Base-by-base conservation (phyloP, 495 filamentous ascomycete genomes). In the Daldinia vernicosa region DNA sequence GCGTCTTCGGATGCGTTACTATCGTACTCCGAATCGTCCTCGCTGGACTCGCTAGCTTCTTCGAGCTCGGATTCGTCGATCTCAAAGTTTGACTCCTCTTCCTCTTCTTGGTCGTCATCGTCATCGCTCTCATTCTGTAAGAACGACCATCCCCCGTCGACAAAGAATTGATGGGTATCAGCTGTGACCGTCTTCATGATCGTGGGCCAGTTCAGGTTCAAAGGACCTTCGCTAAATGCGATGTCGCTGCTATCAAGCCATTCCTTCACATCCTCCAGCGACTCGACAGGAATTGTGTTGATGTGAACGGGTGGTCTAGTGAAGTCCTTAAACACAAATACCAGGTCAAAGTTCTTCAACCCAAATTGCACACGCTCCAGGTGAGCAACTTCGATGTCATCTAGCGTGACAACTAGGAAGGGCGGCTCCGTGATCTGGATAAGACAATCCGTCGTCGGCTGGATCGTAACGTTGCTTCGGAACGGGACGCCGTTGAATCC, bases 181-280 rank as follows among this genome's bases (percentile, higher is more conserved):
- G 91, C 89, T 33, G 90, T 93, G 17, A 99, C 94, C 0, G 96
- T 99, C 84, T 99, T 99, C 94, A 99, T 99, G 77, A 99, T 99
- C 22, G 93, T 97, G 7, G 91, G 89, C 96, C 96, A 99, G 82
- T 98, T 98, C 66, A 99, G 84, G 81, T 99, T 99, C 70, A 99
- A 85, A 6, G 96, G 96, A 45, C 96, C 96, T 80, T 99, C 96
- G 15, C 89, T 91, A 84, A 89, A 98, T 28, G 96, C 88, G 67
- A 99, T 95, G 75, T 98, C 94, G 66, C 95, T 93, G 3, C 90
- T 91, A 78, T 98, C 94, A 19, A 99, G 87, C 93, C 95, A 99
- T 78, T 98, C 96, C 80, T 98, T 99, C 60, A 98, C 96, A 60
- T 90, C 88, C 65, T 99, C 96, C 32, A 99, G 84, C 4, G 90